Evolutionary conservation across 139 green algal species (phyloP), one percentile per base, ranked within the genome.

Genomic region (Chlorella sp.): DNA sequence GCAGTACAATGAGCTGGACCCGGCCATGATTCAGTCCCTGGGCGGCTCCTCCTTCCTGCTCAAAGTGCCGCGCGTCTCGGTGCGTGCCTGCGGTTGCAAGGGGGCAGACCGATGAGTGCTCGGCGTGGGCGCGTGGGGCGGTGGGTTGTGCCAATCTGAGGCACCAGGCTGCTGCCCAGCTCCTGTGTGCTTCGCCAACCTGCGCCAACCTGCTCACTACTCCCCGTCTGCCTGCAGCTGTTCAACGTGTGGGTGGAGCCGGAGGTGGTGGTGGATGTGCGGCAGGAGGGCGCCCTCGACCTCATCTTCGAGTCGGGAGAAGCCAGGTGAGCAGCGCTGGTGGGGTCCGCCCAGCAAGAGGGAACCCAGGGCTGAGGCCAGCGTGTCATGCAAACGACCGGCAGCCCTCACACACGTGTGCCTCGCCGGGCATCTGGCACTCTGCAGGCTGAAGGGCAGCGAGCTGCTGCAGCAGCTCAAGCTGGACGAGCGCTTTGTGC

Each of bases 211-310:
- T 9, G 13, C 23, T 32, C 34, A 21, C 30, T 38, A 12, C 2
- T 9, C 62, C 38, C 71, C 3, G 12, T 32, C 28, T 13, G 6
- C 0, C 7, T 86, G 73, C 90, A 95, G 90, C 69, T 95, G 5
- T 89, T 95, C 18, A 88, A 91, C 30, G 47, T 93, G 3, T 93
- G 88, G 85, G 74, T 96, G 71, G 89, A 95, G 89, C 91, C 92
- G 1, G 67, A 92, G 38, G 91, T 94, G 38, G 84, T 91, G 63
- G 81, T 94, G 41, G 32, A 39, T 2, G 88, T 91, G 41, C 41
- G 60, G 80, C 28, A 30, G 28, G 67, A 70, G 13, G 65, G 44
- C 17, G 18, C 44, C 0, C 26, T 16, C 34, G 25, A 55, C 13
- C 62, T 85, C 25, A 56, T 85, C 20, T 75, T 85, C 13, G 80